Evolutionary conservation across 305 asterid species (phyloP).

Genomic region (Fraxinus angustifolia): DNA sequence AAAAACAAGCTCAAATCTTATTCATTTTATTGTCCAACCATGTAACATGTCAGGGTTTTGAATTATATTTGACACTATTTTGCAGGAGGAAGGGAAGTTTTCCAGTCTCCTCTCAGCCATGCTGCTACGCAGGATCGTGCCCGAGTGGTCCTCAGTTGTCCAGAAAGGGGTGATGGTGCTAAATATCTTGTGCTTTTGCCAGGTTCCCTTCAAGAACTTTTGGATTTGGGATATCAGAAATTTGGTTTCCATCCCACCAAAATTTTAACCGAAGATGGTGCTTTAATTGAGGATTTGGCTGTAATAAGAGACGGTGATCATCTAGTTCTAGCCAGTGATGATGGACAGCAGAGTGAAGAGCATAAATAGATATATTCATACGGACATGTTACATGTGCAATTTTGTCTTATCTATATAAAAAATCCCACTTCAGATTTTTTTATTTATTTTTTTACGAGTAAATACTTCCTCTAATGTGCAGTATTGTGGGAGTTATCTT

Average conservation of each 20-base stretch:
- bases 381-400: neutral
- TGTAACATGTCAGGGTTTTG: neutral
- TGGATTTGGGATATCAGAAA: slow-evolving; percentile 52
- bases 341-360: slow-evolving; percentile 6
- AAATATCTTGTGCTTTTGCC: slow-evolving; percentile 52
- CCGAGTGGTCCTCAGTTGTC: slow-evolving; percentile 53
- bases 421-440: neutral
- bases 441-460: neutral
- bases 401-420: neutral
- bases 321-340: slow-evolving; percentile 43
- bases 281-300: slow-evolving; percentile 48
- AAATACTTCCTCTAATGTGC: neutral
- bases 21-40: neutral
- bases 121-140: slow-evolving; percentile 19
- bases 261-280: slow-evolving; percentile 54
- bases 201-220: slow-evolving; percentile 44
- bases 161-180: slow-evolving; percentile 32
- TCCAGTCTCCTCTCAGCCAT: slow-evolving; percentile 20
- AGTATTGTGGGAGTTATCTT: neutral
- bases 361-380: neutral
- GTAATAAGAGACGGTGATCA: slow-evolving; percentile 76
- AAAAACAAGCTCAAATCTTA: neutral
- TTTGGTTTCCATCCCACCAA: slow-evolving; percentile 44
- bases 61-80: neutral
- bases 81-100: slow-evolving; percentile 32